Evolutionary conservation across 2,329 filamentous ascomycete species (phyloP).

Genomic region (Diaporthe caulivora): DNA sequence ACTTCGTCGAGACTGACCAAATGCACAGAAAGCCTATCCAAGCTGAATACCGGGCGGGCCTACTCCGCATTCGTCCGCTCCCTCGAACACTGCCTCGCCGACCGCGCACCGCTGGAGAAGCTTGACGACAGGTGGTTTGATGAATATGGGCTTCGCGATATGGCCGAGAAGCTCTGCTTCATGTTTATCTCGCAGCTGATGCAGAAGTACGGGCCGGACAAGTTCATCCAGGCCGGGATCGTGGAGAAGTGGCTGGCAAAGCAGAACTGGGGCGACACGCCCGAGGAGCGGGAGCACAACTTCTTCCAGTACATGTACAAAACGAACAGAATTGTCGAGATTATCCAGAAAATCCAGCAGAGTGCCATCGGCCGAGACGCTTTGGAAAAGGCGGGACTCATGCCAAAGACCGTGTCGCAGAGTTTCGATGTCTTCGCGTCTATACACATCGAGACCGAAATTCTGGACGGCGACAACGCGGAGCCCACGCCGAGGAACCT

Average conservation of each 20-base stretch:
- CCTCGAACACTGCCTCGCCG: slow-evolving; percentile 66
- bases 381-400: slow-evolving; percentile 63
- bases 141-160: slow-evolving; percentile 72
- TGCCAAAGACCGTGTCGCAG: slow-evolving; percentile 48
- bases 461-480: slow-evolving; percentile 41
- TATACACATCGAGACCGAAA: slow-evolving; percentile 38
- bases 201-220: slow-evolving; percentile 68
- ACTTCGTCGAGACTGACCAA: slow-evolving; percentile 25
- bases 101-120: slow-evolving; percentile 60
- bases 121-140: slow-evolving; percentile 71
- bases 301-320: slow-evolving; percentile 66
- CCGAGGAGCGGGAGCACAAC: slow-evolving; percentile 65
- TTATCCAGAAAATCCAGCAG: slow-evolving; percentile 61
- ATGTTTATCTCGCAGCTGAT: slow-evolving; percentile 70
- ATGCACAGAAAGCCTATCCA: slow-evolving; percentile 55
- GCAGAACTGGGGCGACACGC: slow-evolving; percentile 75
- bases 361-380: slow-evolving; percentile 65
- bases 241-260: slow-evolving; percentile 80
- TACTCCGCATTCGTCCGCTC: slow-evolving; percentile 71
- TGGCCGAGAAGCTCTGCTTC: slow-evolving; percentile 71
- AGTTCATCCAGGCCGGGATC: slow-evolving; percentile 73
- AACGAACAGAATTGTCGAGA: slow-evolving; percentile 66
- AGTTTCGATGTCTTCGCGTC: slow-evolving; percentile 42
- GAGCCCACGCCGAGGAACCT: slow-evolving; percentile 53
- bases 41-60: slow-evolving; percentile 63